These are phyloP conservation scores for Cymbomonas tetramitiformis DNA, from an alignment of 139 green algal species.

Conservation along the genomic window DNA sequence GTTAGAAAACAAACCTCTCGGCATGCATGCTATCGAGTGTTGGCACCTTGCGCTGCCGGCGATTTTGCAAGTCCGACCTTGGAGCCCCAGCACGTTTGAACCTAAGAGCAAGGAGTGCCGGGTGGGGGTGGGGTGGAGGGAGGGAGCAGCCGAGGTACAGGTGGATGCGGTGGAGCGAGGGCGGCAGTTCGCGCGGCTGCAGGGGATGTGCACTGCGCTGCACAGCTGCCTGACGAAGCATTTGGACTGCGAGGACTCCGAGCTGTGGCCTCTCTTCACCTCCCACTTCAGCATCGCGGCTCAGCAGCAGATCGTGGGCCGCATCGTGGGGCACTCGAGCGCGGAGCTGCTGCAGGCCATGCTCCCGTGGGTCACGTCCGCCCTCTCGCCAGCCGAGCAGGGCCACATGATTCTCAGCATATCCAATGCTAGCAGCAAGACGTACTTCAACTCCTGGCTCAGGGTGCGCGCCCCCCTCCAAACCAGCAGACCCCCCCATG, in stretches of 20 bases:
- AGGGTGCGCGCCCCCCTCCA: no score
- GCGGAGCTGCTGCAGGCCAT: conserved; percentile 84
- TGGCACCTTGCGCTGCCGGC: no score
- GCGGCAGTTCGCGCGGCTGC: conserved; percentile 13
- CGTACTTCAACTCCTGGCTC: conserved; percentile 88
- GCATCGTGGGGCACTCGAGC: conserved; percentile 54
- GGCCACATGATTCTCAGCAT: conserved; percentile 29
- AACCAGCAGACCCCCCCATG: no score
- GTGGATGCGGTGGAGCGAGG: neutral
- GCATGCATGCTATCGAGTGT: no score
- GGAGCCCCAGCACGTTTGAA: no score
- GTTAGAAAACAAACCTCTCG: no score
- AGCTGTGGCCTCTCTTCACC: conserved; percentile 93
- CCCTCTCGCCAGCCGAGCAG: conserved; percentile 28
- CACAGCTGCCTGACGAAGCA: conserved; percentile 67
- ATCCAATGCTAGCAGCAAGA: conserved; percentile 56
- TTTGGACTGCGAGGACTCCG: conserved; percentile 63
- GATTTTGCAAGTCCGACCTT: no score
- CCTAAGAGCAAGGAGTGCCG: neutral
- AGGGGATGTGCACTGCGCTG: conserved; percentile 54
- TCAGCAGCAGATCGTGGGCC: conserved; percentile 77
- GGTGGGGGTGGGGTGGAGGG: neutral
- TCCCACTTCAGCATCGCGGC: conserved; percentile 75
- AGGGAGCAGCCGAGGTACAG: neutral
- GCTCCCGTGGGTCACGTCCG: conserved; percentile 72